Percentiles rank a stretch among this genome's conserved stretches.
These are phyloP conservation scores for Hypoxylon sp. DNA, from an alignment of 2,329 filamentous ascomycete species.

Conservation along the genomic window DNA sequence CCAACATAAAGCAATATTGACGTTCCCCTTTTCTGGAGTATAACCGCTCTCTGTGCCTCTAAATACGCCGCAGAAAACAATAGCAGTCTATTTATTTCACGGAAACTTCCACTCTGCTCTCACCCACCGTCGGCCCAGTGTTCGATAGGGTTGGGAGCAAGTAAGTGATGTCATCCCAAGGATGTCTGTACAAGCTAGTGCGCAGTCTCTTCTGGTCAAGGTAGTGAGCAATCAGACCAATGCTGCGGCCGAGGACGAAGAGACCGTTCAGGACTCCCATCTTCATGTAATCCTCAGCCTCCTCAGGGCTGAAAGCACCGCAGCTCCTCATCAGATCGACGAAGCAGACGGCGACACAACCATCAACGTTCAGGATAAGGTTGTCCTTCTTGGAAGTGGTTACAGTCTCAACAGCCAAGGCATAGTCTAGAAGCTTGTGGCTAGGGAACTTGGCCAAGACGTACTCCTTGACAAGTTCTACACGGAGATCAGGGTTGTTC, in stretches of 20 bases:
- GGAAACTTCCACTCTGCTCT: slow-evolving; percentile 89
- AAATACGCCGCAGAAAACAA: slow-evolving; percentile 50
- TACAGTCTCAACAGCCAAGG: slow-evolving; percentile 96
- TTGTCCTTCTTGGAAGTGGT: slow-evolving; percentile 99
- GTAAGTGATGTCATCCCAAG: slow-evolving; percentile 99
- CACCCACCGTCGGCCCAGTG: slow-evolving; percentile 78
- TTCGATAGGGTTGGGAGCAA: slow-evolving; percentile 85
- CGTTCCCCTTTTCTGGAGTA: slow-evolving; percentile 26
- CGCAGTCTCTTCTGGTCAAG: slow-evolving; percentile 99
- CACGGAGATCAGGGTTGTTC: slow-evolving; percentile 99
- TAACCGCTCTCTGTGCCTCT: slow-evolving; percentile 35
- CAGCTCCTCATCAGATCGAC: slow-evolving; percentile 98
- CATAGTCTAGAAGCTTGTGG: slow-evolving; percentile 99
- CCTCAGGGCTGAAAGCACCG: slow-evolving; percentile 94
- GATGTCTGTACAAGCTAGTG: slow-evolving; percentile 98
- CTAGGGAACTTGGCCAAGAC: slow-evolving; percentile 97
- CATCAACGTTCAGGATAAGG: slow-evolving; percentile 98
- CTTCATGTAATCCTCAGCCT: slow-evolving; percentile 98
- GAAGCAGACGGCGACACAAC: slow-evolving; percentile 98
- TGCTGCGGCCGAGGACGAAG: slow-evolving; percentile 96
- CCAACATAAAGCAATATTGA: slow-evolving; percentile 42
- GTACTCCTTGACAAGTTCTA: slow-evolving; percentile 99
- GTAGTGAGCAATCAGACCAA: slow-evolving; percentile 99
- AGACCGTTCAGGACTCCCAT: slow-evolving; percentile 99
- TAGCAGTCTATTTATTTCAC: slow-evolving; percentile 69